Evolutionary conservation across 257 asterid species (phyloP).

Genomic region (Nicotiana noctiflora): DNA sequence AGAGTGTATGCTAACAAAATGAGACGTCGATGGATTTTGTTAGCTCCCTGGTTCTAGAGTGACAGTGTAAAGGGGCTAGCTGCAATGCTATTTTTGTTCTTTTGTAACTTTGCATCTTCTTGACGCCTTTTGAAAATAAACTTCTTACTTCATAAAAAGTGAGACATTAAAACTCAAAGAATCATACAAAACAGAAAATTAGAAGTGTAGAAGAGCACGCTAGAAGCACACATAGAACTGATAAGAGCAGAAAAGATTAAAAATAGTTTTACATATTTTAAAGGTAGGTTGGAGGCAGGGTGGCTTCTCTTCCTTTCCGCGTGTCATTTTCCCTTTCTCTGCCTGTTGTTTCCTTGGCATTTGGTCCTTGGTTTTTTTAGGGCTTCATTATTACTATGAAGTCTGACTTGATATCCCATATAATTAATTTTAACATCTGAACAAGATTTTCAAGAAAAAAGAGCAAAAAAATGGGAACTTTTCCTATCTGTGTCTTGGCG

Average conservation of each 20-base stretch:
- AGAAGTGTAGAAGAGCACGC: not conserved
- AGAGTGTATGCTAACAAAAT: not conserved
- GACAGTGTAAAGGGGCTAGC: too few species aligned
- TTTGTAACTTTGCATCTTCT: too few species aligned
- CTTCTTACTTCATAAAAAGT: not conserved
- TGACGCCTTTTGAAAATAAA: too few species aligned
- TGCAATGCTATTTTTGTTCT: too few species aligned
- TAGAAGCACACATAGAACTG: not conserved
- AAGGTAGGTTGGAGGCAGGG: not conserved
- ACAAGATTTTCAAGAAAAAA: not conserved
- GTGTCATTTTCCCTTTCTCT: not conserved
- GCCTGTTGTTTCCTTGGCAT: not conserved
- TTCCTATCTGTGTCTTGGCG: not conserved
- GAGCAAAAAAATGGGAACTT: not conserved
- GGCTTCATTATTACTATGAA: not conserved
- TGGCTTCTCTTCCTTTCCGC: not conserved
- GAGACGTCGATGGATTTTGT: not conserved
- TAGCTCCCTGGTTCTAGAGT: too few species aligned
- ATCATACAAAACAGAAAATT: not conserved
- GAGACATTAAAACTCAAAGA: not conserved
- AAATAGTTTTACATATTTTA: not conserved
- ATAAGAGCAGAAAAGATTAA: not conserved
- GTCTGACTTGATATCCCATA: not conserved
- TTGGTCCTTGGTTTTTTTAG: not conserved
- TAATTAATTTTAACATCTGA: too few species aligned